Percentiles rank a stretch among this genome's conserved stretches.
phyloP scores from a whole-genome alignment of 768 basidiomycete species.

The Chiua virens region DNA sequence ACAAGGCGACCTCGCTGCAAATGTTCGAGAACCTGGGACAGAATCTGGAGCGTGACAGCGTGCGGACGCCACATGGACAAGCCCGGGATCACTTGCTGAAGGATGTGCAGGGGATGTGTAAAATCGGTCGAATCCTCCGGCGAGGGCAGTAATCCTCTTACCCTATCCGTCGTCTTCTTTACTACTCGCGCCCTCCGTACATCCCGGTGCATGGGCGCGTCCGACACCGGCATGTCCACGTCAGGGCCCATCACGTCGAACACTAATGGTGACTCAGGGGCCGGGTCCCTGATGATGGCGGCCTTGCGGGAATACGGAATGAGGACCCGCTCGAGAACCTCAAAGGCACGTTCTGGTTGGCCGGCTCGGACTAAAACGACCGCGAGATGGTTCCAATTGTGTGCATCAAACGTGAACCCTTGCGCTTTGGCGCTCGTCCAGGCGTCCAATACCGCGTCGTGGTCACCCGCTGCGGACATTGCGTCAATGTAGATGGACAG shows the following conservation, averaged over 20 bases:
- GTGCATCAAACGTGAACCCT: constrained; percentile 79
- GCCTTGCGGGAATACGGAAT: constrained; percentile 51
- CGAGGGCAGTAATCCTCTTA: constrained; percentile 10
- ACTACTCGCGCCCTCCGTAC: constrained; percentile 26
- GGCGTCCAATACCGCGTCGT: constrained; percentile 56
- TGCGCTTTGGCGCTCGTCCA: constrained; percentile 65
- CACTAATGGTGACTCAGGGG: constrained; percentile 42
- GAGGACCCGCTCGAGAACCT: constrained; percentile 76
- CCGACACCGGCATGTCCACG: constrained; percentile 24
- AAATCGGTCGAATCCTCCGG: constrained; percentile 42
- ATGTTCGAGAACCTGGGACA: constrained; percentile 46
- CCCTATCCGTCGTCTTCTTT: constrained; percentile 15
- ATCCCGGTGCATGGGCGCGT: constrained; percentile 31
- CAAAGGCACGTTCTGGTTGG: constrained; percentile 80
- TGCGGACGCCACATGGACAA: constrained; percentile 73
- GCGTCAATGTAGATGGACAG: constrained; percentile 82
- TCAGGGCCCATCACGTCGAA: constrained; percentile 33
- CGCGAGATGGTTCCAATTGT: constrained; percentile 89
- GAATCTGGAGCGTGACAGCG: constrained; percentile 42
- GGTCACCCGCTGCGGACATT: constrained; percentile 61
- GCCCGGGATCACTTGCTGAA: constrained; percentile 61
- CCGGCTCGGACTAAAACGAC: constrained; percentile 78
- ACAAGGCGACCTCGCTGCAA: constrained; percentile 53
- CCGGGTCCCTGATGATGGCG: constrained; percentile 23
- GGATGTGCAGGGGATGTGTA: constrained; percentile 56